phyloP scores from a whole-genome alignment of 257 asterid genomes.

The Scutellaria baicalensis region DNA sequence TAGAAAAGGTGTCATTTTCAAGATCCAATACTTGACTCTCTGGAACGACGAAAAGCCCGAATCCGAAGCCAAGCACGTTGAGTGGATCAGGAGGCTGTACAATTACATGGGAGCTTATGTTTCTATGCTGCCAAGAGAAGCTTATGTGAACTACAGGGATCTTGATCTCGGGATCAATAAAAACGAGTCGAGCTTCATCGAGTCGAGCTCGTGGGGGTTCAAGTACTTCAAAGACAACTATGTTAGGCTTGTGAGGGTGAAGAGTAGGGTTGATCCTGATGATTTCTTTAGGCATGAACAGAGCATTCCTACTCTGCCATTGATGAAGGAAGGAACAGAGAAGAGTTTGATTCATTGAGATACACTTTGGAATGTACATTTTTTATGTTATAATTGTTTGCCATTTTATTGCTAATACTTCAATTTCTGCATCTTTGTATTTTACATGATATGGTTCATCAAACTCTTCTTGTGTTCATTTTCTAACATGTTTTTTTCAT shows the following conservation, averaged over 20 bases:
- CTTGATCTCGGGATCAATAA: slow-evolving; percentile 48
- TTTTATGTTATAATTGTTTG: neutral
- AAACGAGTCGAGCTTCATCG: slow-evolving; percentile 26
- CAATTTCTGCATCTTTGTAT: neutral
- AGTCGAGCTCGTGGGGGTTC: slow-evolving; percentile 52
- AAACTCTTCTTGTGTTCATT: neutral
- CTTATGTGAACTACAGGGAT: slow-evolving; percentile 64
- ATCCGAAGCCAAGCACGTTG: slow-evolving; percentile 32
- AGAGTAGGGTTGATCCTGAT: slow-evolving; percentile 52
- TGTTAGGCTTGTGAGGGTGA: slow-evolving; percentile 36
- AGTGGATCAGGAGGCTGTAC: slow-evolving; percentile 48
- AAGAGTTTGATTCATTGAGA: slow-evolving; percentile 25
- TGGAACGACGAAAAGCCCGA: slow-evolving; percentile 42
- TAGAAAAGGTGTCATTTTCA: slow-evolving; percentile 44
- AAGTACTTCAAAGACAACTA: slow-evolving; percentile 50
- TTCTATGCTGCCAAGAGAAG: slow-evolving; percentile 51
- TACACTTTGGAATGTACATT: neutral
- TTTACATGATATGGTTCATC: neutral
- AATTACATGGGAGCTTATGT: slow-evolving; percentile 50
- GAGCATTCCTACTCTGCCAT: slow-evolving; percentile 45
- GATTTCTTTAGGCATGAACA: slow-evolving; percentile 59
- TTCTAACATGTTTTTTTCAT: neutral
- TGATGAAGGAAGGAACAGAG: slow-evolving; percentile 2
- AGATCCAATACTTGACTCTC: slow-evolving; percentile 38
- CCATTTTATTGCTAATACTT: neutral